These are phyloP conservation scores for Linaria vulgaris DNA, from an alignment of 257 asterid species.

Conservation along the genomic window DNA sequence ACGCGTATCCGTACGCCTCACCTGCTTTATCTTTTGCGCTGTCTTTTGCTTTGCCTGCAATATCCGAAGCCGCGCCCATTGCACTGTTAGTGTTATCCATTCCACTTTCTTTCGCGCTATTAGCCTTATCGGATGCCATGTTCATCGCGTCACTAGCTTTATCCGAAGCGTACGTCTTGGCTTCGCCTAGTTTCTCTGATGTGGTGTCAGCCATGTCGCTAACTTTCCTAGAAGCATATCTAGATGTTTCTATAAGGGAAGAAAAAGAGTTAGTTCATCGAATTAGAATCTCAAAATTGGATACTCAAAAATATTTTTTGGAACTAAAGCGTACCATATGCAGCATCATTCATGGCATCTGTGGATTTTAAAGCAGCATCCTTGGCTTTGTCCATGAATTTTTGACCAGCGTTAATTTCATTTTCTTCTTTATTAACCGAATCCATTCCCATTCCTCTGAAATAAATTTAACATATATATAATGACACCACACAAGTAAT, in stretches of 20 bases:
- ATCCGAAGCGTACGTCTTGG: slow-evolving; percentile 30
- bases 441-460: neutral
- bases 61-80: slow-evolving; percentile 20
- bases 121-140: slow-evolving; percentile 30
- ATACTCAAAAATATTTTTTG: no score
- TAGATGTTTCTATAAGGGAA: slow-evolving; percentile 36
- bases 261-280: no score
- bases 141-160: slow-evolving; percentile 33
- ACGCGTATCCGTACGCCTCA: slow-evolving; percentile 18
- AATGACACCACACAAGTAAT: no score
- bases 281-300: no score
- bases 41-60: slow-evolving; percentile 15
- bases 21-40: slow-evolving; percentile 22
- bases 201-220: slow-evolving; percentile 29
- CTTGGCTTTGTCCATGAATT: slow-evolving; percentile 32
- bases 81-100: slow-evolving; percentile 28
- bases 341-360: slow-evolving; percentile 39
- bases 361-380: slow-evolving; percentile 50
- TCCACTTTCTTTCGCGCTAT: slow-evolving; percentile 17
- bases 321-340: slow-evolving; percentile 33
- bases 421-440: no score
- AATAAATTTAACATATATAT: neutral
- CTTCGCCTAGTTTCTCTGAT: slow-evolving; percentile 30
- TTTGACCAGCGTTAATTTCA: slow-evolving; percentile 23
- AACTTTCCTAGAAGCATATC: slow-evolving; percentile 46